Base-by-base conservation (phyloP, 2,329 filamentous ascomycete species). In the Colletotrichum sp. region DNA sequence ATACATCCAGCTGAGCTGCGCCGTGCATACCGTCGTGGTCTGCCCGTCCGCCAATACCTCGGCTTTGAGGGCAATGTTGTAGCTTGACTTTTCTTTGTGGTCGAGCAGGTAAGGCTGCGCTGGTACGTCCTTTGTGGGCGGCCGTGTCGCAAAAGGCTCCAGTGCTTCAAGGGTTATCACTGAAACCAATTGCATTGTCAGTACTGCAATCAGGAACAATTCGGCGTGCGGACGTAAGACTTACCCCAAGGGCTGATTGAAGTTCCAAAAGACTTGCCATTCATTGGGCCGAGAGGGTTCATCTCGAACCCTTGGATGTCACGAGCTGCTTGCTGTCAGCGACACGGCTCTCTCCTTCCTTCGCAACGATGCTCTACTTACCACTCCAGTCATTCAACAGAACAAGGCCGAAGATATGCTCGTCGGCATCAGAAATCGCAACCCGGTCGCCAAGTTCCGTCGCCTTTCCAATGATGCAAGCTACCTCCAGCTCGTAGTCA, bases 221-320 rank as follows among this genome's bases (percentile, higher is more conserved):
- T 13, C 4, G 36, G 36, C 6, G 30, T 24, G 57, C 28, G 6
- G 58, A 30, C 16, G 8, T 13, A 58, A 38, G 6, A 52, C 70
- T 75, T 9, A 75, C 73, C 73, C 92, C 92, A 93, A 0, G 92
- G 91, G 0, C 89, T 91, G 26, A 93, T 89, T 1, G 86, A 88
- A 0, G 91, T 93, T 8, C 87, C 88, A 58, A 93, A 92, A 36
- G 87, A 89, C 80, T 93, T 94, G 4, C 88, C 87, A 67, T 92
- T 92, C 68, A 93, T 87, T 0, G 92, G 92, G 0, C 92, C 92
- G 0, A 93, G 82, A 0, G 91, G 91, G 4, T 84, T 85, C 91
- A 93, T 93, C 78, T 93, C 92, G 26, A 90, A 84, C 0, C 83
- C 87, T 80, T 93, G 92, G 24, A 93, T 90, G 79, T 93, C 92